These are phyloP conservation scores for Suillus placidus DNA, from an alignment of 768 basidiomycete species.

Conservation along the genomic window DNA sequence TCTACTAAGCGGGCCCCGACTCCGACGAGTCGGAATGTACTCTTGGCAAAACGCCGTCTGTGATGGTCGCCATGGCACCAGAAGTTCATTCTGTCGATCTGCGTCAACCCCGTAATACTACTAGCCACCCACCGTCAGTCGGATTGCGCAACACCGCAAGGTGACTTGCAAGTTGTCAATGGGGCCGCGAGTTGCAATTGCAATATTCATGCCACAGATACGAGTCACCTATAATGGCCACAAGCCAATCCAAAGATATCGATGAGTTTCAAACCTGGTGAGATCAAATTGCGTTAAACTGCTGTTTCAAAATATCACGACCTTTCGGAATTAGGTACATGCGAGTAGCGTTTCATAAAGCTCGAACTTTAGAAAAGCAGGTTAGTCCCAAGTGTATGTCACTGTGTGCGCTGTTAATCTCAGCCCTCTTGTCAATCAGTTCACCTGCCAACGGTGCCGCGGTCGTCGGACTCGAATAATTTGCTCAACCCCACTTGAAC, in stretches of 20 bases:
- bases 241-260: too few relatives aligned
- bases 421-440: not conserved
- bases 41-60: too few relatives aligned
- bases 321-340: not conserved
- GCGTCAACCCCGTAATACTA: not conserved
- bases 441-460: constrained; percentile 5
- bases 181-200: not conserved
- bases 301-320: not conserved
- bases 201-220: not conserved
- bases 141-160: not conserved
- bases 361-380: not conserved
- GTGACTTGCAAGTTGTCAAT: too few relatives aligned
- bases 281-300: not conserved
- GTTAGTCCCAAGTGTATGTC: not conserved
- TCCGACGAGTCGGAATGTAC: too few relatives aligned
- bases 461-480: not conserved
- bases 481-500: not conserved
- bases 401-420: not conserved
- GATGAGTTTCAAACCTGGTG: not conserved
- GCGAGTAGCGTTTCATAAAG: not conserved
- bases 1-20: too few relatives aligned
- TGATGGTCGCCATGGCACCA: not conserved
- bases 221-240: too few relatives aligned
- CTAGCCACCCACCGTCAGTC: not conserved
- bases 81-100: not conserved